Evolutionary conservation across 495 filamentous ascomycete genomes (phyloP).

Genomic region (Neurospora terricola): DNA sequence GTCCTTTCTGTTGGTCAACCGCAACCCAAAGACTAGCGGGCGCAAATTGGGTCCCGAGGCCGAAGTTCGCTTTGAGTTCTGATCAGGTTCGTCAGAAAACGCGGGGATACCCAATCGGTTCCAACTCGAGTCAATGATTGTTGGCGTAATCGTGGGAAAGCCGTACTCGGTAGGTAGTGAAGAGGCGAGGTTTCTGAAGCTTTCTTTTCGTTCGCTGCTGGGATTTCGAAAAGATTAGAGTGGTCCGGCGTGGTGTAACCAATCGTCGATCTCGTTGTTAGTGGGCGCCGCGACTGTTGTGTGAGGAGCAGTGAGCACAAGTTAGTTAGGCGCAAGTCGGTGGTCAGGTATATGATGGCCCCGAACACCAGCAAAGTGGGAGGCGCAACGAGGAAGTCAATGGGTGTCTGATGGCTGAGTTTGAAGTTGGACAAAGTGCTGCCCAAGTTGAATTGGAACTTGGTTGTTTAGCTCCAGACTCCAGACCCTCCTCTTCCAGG

Average conservation of each 20-base stretch:
- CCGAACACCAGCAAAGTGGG: background rate
- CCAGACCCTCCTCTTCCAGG: background rate
- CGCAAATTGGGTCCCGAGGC: background rate
- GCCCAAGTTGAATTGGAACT: background rate
- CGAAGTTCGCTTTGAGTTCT: background rate
- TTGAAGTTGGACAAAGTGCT: background rate
- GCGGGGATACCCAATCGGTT: background rate
- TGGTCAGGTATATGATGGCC: background rate
- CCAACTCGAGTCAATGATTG: background rate
- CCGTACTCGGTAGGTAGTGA: background rate
- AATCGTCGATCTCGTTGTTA: background rate
- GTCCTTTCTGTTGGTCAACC: background rate
- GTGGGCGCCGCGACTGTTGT: background rate
- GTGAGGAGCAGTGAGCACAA: background rate
- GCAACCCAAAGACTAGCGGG: background rate
- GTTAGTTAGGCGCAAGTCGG: background rate
- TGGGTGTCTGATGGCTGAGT: background rate
- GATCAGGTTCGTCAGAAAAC: background rate
- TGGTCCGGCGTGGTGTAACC: background rate
- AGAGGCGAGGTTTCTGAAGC: background rate
- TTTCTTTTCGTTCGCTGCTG: background rate
- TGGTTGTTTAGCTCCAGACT: background rate
- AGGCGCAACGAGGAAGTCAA: background rate
- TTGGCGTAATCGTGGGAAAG: background rate
- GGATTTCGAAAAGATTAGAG: background rate